A percentile compares a stretch with the other conserved stretches of the same genome.
phyloP scores from a whole-genome alignment of 1,284 basidiomycete species.

The Fomitopsis betulina region DNA sequence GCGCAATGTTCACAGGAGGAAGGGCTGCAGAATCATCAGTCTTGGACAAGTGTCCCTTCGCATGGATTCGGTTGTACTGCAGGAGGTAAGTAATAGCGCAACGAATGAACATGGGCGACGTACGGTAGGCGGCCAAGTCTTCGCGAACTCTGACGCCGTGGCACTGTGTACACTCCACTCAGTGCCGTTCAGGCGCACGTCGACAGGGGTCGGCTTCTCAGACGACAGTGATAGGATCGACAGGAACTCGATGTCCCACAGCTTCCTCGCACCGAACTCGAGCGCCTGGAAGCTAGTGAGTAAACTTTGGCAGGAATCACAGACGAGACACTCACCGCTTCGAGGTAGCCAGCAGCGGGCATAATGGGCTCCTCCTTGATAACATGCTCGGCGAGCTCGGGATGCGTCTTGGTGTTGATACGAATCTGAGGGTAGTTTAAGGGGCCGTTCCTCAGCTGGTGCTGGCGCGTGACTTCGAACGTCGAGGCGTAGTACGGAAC shows the following conservation, averaged over 20 bases:
- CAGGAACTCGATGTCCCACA: slow-evolving; percentile 22
- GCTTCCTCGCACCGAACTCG: slow-evolving; percentile 21
- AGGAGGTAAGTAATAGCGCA: not conserved
- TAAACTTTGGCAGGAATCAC: not conserved
- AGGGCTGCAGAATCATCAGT: not conserved
- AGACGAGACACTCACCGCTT: slow-evolving; percentile 30
- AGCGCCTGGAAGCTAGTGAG: slow-evolving; percentile 9
- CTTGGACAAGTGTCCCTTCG: slow-evolving; percentile 4
- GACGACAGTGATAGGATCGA: slow-evolving; percentile 23
- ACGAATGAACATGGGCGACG: not conserved
- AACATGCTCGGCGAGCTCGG: slow-evolving; percentile 34
- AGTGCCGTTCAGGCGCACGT: slow-evolving; percentile 22
- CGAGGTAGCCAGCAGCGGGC: slow-evolving; percentile 40
- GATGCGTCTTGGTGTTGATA: slow-evolving; percentile 32
- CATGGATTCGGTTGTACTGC: slow-evolving; percentile 7
- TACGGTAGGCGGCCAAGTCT: slow-evolving; percentile 5
- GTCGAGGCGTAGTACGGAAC: slow-evolving; percentile 10
- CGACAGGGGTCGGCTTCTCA: slow-evolving; percentile 25
- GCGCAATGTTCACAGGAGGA: not conserved
- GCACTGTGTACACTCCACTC: slow-evolving; percentile 25
- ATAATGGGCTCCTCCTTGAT: slow-evolving; percentile 38
- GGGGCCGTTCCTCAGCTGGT: slow-evolving; percentile 26
- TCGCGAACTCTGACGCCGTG: slow-evolving; percentile 1
- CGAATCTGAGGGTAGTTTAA: slow-evolving; percentile 29
- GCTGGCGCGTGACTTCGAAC: slow-evolving; percentile 11